These are phyloP conservation scores for Pistacia atlantica DNA, from an alignment of 345 rosid genomes.

Conservation along the genomic window DNA sequence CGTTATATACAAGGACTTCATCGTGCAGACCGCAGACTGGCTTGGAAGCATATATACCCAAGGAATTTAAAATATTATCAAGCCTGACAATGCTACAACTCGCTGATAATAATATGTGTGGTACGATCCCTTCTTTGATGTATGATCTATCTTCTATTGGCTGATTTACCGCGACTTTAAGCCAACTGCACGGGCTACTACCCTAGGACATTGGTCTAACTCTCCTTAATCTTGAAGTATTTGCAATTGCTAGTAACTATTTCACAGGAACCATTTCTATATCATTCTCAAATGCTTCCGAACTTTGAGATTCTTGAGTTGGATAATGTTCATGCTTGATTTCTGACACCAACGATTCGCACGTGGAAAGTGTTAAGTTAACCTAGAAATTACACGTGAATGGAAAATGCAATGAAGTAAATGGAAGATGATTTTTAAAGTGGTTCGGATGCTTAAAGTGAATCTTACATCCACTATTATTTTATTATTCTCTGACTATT, in stretches of 20 bases:
- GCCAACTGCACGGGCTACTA: constrained; percentile 24
- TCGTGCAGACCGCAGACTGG: not conserved
- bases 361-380: too few species aligned
- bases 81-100: constrained; percentile 4
- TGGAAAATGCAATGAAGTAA: too few species aligned
- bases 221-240: constrained; percentile 4
- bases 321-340: not conserved
- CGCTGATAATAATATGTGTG: not conserved
- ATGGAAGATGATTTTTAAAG: too few species aligned
- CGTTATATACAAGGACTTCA: too few species aligned
- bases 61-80: not conserved
- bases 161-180: not conserved
- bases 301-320: not conserved
- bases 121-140: constrained; percentile 14
- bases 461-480: too few species aligned
- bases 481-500: too few species aligned
- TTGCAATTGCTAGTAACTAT: not conserved
- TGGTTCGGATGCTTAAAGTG: too few species aligned
- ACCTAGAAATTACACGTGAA: too few species aligned
- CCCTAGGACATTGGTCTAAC: not conserved
- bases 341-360: too few species aligned
- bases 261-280: constrained; percentile 26
- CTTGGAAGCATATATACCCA: not conserved
- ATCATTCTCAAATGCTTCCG: constrained; percentile 29
- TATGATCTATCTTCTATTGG: not conserved